Conservation (phyloP, 2,329 filamentous ascomycete genomes). For the Pseudogymnoascus sp. region DNA sequence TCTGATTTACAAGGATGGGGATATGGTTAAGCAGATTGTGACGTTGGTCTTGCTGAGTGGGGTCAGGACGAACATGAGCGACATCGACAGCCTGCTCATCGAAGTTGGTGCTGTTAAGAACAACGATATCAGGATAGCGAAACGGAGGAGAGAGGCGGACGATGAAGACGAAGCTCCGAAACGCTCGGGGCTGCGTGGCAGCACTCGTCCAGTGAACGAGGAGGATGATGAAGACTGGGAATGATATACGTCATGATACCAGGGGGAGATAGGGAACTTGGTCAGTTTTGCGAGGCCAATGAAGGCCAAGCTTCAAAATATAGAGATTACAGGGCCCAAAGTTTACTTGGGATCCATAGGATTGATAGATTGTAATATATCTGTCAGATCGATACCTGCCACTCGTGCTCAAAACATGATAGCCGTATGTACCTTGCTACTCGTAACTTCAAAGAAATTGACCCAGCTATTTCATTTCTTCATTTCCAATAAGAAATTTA, state of each 20-base stretch:
- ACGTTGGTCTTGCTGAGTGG: conserved; percentile 76
- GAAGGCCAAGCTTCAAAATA: not conserved
- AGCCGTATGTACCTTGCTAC: not conserved
- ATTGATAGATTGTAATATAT: not conserved
- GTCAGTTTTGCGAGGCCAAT: not conserved
- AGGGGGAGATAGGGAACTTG: not conserved
- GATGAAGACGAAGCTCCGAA: conserved; percentile 26
- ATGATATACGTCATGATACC: conserved; percentile 24
- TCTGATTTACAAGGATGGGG: conserved; percentile 82
- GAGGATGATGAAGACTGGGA: conserved; percentile 49
- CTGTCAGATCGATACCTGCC: not conserved
- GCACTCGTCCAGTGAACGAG: conserved; percentile 19
- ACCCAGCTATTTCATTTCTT: not conserved
- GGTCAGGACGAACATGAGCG: conserved; percentile 58
- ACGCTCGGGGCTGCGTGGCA: conserved; percentile 25
- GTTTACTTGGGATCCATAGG: not conserved
- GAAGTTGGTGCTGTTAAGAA: conserved; percentile 73
- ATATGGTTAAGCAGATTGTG: conserved; percentile 89
- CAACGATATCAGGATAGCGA: conserved; percentile 65
- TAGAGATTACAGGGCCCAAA: not conserved
- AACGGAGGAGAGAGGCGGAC: conserved; percentile 26
- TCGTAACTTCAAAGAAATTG: not conserved
- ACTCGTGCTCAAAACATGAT: not conserved
- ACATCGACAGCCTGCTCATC: conserved; percentile 75
- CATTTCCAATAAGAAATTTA: not conserved